Conservation (phyloP, 2,329 filamentous ascomycete species). For the Myriosclerotinia curreyana region DNA sequence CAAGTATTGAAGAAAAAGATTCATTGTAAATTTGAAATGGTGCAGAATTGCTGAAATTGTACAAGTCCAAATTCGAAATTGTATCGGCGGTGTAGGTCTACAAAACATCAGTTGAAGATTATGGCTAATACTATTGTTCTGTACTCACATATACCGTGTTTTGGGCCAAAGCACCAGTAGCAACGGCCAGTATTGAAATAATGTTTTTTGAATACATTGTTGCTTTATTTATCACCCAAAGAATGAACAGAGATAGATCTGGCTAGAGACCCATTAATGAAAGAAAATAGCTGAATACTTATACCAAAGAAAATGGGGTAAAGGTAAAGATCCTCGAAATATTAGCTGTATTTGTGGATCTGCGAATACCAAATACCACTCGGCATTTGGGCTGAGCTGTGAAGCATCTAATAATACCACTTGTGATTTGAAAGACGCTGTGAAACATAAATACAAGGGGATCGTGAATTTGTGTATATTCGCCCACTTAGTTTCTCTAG, state of each 20-base stretch:
- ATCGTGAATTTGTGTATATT: too few species aligned
- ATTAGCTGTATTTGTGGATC: background rate
- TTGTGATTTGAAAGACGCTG: too few species aligned
- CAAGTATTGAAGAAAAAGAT: constrained; percentile 51
- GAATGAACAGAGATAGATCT: background rate
- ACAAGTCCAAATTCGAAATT: constrained; percentile 12
- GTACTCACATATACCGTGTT: constrained; percentile 12
- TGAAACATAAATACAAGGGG: too few species aligned
- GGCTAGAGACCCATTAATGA: too few species aligned
- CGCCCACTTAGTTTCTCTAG: too few species aligned
- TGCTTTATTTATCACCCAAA: background rate
- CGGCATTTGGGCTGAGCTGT: background rate
- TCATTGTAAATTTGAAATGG: constrained; percentile 49
- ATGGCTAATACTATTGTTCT: background rate
- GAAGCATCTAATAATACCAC: background rate
- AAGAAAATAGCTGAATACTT: constrained; percentile 5
- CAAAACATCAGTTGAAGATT: background rate
- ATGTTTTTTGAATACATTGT: constrained; percentile 3
- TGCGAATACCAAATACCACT: constrained; percentile 9
- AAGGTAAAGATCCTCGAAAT: background rate
- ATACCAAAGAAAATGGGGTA: background rate
- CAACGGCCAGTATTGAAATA: constrained; percentile 3
- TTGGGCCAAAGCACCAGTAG: constrained; percentile 15
- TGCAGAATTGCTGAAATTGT: constrained; percentile 15
- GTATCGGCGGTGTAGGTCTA: constrained; percentile 16